Base-by-base conservation (phyloP, 495 filamentous ascomycete genomes). In the Penicillium pancosmium region DNA sequence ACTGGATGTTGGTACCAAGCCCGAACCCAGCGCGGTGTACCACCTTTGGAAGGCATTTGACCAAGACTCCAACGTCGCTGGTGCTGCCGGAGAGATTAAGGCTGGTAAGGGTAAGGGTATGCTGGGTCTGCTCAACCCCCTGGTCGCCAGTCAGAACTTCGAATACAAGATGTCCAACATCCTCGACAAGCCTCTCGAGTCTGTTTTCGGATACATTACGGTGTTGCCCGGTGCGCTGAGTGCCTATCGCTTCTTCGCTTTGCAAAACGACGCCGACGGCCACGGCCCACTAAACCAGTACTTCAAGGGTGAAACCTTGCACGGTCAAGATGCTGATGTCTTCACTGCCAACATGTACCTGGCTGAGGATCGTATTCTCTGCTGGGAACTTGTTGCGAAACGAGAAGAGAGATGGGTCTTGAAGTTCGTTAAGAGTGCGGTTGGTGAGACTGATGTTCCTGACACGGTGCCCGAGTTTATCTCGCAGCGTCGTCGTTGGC, bases 131-230 rank as follows among this genome's bases (percentile, higher is more conserved):
- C 78, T 99, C 41, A 98, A 98, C 68, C 95, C 95, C 1, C 82
- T 99, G 3, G 92, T 99, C 8, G 95, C 95, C 0, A 93, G 90
- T 47, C 95, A 99, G 72, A 98, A 99, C 67, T 99, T 98, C 65
- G 95, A 99, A 73, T 99, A 99, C 81, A 99, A 99, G 78, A 97
- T 98, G 93, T 96, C 91, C 7, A 99, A 98, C 60, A 99, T 99
- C 67, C 80, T 99, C 25, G 95, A 99, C 69, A 98, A 98, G 73
- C 95, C 95, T 4, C 78, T 99, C 21, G 95, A 99, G 73, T 93
- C 89, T 2, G 95, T 97, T 2, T 98, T 99, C 67, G 95, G 95
- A 4, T 98, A 98, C 66, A 98, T 98, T 62, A 97, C 95, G 19
- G 95, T 98, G 68, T 74, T 98, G 50, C 95, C 95, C 2, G 95